Evolutionary conservation across 2,329 filamentous ascomycete species (phyloP).

Genomic region (Didymella lethalis): DNA sequence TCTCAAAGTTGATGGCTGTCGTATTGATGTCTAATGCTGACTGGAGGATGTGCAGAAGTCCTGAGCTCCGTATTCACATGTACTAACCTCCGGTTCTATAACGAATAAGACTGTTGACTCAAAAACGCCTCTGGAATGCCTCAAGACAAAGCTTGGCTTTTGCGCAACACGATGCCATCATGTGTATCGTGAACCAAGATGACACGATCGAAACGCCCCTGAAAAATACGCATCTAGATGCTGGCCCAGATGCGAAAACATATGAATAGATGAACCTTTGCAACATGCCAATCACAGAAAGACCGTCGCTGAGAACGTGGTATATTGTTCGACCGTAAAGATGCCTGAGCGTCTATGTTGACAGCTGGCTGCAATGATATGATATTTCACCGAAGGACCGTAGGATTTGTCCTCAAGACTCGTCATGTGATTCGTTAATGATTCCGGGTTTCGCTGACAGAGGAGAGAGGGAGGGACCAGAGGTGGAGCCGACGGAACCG

Average conservation of each 20-base stretch:
- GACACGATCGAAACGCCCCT: slow-evolving; percentile 11
- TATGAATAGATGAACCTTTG: slow-evolving; percentile 8
- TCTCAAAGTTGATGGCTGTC: slow-evolving; percentile 6
- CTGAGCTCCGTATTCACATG: slow-evolving; percentile 12
- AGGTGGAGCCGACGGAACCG: slow-evolving; percentile 40
- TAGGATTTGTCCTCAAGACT: slow-evolving; percentile 41
- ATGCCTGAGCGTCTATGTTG: slow-evolving; percentile 12
- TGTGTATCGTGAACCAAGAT: slow-evolving; percentile 8
- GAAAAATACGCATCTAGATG: slow-evolving; percentile 13
- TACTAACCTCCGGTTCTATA: slow-evolving; percentile 6
- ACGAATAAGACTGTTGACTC: slow-evolving; percentile 1
- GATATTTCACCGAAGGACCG: slow-evolving; percentile 35
- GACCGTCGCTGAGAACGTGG: slow-evolving; percentile 1
- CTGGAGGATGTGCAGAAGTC: slow-evolving; percentile 5
- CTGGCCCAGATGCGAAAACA: slow-evolving; percentile 6
- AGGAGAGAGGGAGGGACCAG: slow-evolving; percentile 36
- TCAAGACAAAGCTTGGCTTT: slow-evolving; percentile 13
- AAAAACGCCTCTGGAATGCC: slow-evolving; percentile 19
- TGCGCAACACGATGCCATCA: slow-evolving; percentile 10
- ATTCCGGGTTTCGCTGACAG: slow-evolving; percentile 48
- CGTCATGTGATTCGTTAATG: slow-evolving; percentile 51
- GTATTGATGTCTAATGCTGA: slow-evolving; percentile 19
- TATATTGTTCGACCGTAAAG: slow-evolving; percentile 5
- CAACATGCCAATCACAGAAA: not conserved
- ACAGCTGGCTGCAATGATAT: slow-evolving; percentile 26